phyloP scores from a whole-genome alignment of 371 early-diverging fungal species.

The Rhizopus stolonifer region DNA sequence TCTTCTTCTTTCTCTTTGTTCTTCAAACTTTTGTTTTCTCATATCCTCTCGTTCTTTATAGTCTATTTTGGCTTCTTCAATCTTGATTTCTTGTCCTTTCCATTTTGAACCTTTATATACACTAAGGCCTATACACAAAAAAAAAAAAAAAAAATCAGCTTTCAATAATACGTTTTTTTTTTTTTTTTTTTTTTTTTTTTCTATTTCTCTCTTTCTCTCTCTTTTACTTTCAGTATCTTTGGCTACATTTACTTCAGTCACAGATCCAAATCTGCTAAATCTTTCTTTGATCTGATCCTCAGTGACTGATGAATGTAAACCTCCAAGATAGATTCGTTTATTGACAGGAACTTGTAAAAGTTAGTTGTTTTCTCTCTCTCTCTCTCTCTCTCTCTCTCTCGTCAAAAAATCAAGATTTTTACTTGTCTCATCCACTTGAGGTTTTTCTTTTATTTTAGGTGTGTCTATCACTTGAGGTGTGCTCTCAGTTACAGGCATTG shows the following conservation, averaged over 20 bases:
- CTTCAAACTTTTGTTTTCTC: slow-evolving; percentile 27
- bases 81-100: slow-evolving; percentile 74
- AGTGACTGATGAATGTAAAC: slow-evolving; percentile 61
- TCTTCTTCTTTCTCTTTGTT: slow-evolving; percentile 30
- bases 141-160: slow-evolving; percentile 5
- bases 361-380: too few species aligned
- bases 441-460: background rate
- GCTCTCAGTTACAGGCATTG: background rate
- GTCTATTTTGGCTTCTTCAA: slow-evolving; percentile 80
- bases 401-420: background rate
- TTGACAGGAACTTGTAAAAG: slow-evolving; percentile 20
- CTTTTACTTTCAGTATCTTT: slow-evolving; percentile 37
- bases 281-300: slow-evolving; percentile 60
- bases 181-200: slow-evolving; percentile 3
- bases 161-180: slow-evolving; percentile 10
- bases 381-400: too few species aligned
- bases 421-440: slow-evolving; percentile 5
- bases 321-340: slow-evolving; percentile 78
- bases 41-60: slow-evolving; percentile 54
- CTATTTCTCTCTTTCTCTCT: background rate
- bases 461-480: too few species aligned
- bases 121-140: slow-evolving; percentile 44
- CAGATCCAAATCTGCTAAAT: slow-evolving; percentile 71
- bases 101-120: slow-evolving; percentile 83
- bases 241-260: slow-evolving; percentile 53